Percentiles rank a stretch among this genome's conserved stretches.
phyloP scores from a whole-genome alignment of 768 basidiomycete species.

The Dacryopinax spathularia region DNA sequence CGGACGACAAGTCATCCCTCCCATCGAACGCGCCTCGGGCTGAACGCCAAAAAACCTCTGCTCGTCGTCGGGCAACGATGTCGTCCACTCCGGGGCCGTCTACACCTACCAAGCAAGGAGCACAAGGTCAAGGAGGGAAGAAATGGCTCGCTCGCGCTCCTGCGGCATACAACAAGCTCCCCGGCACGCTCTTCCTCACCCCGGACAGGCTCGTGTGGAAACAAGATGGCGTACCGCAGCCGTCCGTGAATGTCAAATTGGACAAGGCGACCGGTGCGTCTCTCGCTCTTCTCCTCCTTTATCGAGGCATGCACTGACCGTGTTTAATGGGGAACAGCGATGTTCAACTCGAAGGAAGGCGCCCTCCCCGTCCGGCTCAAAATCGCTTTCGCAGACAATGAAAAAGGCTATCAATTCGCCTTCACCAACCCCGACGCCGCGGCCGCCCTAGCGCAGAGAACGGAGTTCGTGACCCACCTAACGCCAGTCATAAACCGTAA shows the following conservation, averaged over 20 bases:
- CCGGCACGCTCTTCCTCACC: slow-evolving; percentile 62
- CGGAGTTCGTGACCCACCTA: slow-evolving; percentile 67
- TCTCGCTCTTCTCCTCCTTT: slow-evolving; percentile 13
- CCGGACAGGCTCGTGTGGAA: slow-evolving; percentile 65
- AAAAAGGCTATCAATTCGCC: slow-evolving; percentile 67
- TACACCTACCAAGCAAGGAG: not conserved
- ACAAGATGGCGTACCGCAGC: slow-evolving; percentile 50
- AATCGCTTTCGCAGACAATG: slow-evolving; percentile 51
- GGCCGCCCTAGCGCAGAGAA: slow-evolving; percentile 54
- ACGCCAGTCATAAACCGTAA: slow-evolving; percentile 65
- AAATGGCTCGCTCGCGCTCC: slow-evolving; percentile 29
- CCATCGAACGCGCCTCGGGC: not conserved
- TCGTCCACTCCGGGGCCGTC: not conserved
- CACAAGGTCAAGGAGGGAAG: not conserved
- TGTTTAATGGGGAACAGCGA: no score
- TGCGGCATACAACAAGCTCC: slow-evolving; percentile 71
- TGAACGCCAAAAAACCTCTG: no score
- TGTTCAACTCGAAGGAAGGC: slow-evolving; percentile 77
- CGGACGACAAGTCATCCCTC: no score
- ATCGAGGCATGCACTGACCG: slow-evolving; percentile 11
- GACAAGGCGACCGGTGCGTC: slow-evolving; percentile 48
- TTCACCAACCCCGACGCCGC: slow-evolving; percentile 49
- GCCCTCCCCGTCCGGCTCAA: slow-evolving; percentile 68
- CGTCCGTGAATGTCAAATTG: slow-evolving; percentile 49
- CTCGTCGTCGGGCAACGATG: not conserved